A percentile compares a stretch with the other conserved stretches of the same genome.
Conservation (phyloP, 805 yeast genomes). For the Ascoidea tarda region DNA sequence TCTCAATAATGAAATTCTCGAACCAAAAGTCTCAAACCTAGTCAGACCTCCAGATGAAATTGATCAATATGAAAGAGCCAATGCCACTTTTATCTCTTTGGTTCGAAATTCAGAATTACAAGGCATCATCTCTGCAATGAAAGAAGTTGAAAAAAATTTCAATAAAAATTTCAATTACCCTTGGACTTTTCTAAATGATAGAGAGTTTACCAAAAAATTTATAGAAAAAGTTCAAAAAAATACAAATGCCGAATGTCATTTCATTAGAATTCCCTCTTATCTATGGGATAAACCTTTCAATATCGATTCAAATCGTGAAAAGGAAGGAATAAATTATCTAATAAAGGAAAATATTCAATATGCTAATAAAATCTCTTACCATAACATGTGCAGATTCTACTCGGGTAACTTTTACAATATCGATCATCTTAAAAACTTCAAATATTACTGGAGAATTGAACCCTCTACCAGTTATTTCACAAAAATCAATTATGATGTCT, state of each 20-base stretch:
- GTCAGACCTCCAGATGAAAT: constrained; percentile 14
- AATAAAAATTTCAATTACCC: constrained; percentile 66
- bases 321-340: constrained; percentile 25
- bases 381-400: constrained; percentile 77
- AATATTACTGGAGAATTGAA: constrained; percentile 74
- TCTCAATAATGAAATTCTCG: constrained; percentile 23
- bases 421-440: constrained; percentile 44
- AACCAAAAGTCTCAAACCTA: constrained; percentile 30
- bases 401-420: constrained; percentile 50
- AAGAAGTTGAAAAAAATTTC: constrained; percentile 47
- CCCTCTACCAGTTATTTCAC: constrained; percentile 59
- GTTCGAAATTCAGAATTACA: constrained; percentile 54
- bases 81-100: constrained; percentile 61
- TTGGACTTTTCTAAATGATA: constrained; percentile 67
- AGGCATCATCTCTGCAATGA: constrained; percentile 36
- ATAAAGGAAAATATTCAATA: constrained; percentile 37
- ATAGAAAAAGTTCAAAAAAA: constrained; percentile 25
- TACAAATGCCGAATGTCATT: constrained; percentile 26
- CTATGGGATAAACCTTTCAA: constrained; percentile 48
- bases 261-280: constrained; percentile 26
- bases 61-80: constrained; percentile 30
- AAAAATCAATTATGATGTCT: constrained; percentile 62
- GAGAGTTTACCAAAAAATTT: constrained; percentile 45
- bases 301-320: constrained; percentile 33
- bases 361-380: constrained; percentile 50